These are phyloP conservation scores for Candida montana DNA, from an alignment of 805 yeast species.

Conservation along the genomic window DNA sequence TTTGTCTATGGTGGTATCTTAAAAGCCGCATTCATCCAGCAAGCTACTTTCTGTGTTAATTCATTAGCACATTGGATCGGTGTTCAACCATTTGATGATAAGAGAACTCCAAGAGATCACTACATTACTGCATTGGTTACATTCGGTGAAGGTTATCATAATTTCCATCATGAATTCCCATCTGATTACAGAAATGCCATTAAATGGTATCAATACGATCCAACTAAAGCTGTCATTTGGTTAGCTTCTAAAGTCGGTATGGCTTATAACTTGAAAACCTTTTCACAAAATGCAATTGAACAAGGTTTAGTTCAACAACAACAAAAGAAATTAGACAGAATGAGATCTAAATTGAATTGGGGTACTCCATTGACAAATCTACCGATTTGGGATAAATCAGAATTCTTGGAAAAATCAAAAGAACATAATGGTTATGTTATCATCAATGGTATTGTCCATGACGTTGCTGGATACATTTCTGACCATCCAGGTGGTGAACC, in stretches of 20 bases:
- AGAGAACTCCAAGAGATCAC: slow-evolving; percentile 84
- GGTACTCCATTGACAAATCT: slow-evolving; percentile 61
- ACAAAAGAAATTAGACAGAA: slow-evolving; percentile 68
- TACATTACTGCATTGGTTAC: slow-evolving; percentile 76
- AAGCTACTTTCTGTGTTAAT: slow-evolving; percentile 82
- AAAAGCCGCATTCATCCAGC: slow-evolving; percentile 68
- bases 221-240: slow-evolving; percentile 65
- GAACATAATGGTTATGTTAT: slow-evolving; percentile 57
- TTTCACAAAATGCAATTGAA: slow-evolving; percentile 74
- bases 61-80: slow-evolving; percentile 87
- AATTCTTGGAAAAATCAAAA: slow-evolving; percentile 39
- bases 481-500: slow-evolving; percentile 88
- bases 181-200: slow-evolving; percentile 84
- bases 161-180: slow-evolving; percentile 89
- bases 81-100: slow-evolving; percentile 79
- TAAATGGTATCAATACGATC: slow-evolving; percentile 85
- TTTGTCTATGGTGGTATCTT: slow-evolving; percentile 71
- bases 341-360: slow-evolving; percentile 64
- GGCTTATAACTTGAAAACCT: slow-evolving; percentile 63
- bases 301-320: slow-evolving; percentile 80
- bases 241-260: slow-evolving; percentile 57
- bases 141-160: slow-evolving; percentile 86
- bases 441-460: slow-evolving; percentile 76
- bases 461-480: slow-evolving; percentile 58
- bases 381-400: slow-evolving; percentile 70